These are phyloP conservation scores for Pythium insidiosum DNA, from an alignment of 352 stramenopile species.

Conservation along the genomic window DNA sequence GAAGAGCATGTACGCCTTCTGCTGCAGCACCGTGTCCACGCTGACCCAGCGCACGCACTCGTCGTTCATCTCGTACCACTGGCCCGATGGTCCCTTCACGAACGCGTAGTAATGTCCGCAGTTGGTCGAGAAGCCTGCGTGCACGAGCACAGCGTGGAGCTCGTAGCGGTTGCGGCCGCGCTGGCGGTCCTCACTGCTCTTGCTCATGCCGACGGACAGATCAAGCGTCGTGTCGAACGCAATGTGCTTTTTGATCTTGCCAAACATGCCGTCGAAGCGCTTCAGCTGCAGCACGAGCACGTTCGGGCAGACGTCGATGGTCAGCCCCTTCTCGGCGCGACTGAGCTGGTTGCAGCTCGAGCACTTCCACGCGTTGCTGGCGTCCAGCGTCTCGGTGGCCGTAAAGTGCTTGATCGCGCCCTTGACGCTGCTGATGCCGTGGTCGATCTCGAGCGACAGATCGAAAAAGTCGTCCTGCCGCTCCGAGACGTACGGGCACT, in stretches of 20 bases:
- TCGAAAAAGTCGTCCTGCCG: conserved; percentile 84
- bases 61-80: conserved; percentile 93
- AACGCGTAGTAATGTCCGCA: conserved; percentile 90
- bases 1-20: conserved; percentile 90
- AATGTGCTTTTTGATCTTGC: conserved; percentile 87
- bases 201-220: conserved; percentile 49
- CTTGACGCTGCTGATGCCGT: conserved; percentile 65
- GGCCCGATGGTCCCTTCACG: conserved; percentile 78
- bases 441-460: conserved; percentile 81
- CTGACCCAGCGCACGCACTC: conserved; percentile 81
- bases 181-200: conserved; percentile 38
- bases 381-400: conserved; percentile 74
- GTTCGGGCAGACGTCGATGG: conserved; percentile 74
- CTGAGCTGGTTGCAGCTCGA: conserved; percentile 66
- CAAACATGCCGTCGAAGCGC: conserved; percentile 80
- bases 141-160: conserved; percentile 79
- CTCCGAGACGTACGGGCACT: conserved; percentile 76
- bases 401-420: conserved; percentile 79
- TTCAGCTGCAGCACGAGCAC: conserved; percentile 89
- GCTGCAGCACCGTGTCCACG: conserved; percentile 76
- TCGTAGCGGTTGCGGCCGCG: conserved; percentile 56
- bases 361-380: conserved; percentile 84
- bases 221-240: conserved; percentile 65
- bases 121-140: conserved; percentile 82
- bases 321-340: conserved; percentile 75